A percentile compares a stretch with the other conserved stretches of the same genome.
phyloP scores from a whole-genome alignment of 768 basidiomycete species.

The Lanmaoa pseudosensibilis region DNA sequence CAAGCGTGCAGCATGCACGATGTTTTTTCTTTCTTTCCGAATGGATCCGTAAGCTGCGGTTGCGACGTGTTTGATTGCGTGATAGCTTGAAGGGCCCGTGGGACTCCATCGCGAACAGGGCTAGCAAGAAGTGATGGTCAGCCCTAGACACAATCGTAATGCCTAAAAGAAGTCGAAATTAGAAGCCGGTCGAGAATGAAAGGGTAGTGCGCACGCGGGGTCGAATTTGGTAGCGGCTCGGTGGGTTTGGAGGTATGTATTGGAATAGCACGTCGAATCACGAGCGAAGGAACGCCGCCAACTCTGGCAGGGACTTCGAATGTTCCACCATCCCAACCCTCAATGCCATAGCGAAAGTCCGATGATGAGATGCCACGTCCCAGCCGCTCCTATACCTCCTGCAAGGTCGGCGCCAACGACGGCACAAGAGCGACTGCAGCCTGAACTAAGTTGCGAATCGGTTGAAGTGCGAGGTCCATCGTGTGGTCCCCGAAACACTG shows the following conservation, averaged over 20 bases:
- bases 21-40: neutral
- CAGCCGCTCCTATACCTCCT: neutral
- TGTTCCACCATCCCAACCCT: neutral
- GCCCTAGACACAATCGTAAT: slow-evolving; percentile 13
- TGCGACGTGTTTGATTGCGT: neutral
- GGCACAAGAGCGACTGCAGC: neutral
- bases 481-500: neutral
- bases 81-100: neutral
- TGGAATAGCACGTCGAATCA: neutral
- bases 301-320: too few species aligned
- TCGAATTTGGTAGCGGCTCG: neutral
- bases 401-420: neutral
- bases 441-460: neutral
- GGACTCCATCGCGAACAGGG: neutral
- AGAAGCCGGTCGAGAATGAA: neutral
- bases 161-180: neutral
- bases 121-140: slow-evolving; percentile 3
- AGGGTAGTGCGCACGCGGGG: neutral
- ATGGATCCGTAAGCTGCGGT: neutral
- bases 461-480: neutral
- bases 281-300: too few species aligned
- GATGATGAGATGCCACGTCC: neutral
- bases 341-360: neutral
- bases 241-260: too few species aligned
- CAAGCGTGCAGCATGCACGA: neutral